A percentile compares a stretch with the other conserved stretches of the same genome.
phyloP scores from a whole-genome alignment of 2,329 filamentous ascomycete species.

The Clonostachys rhizophaga region DNA sequence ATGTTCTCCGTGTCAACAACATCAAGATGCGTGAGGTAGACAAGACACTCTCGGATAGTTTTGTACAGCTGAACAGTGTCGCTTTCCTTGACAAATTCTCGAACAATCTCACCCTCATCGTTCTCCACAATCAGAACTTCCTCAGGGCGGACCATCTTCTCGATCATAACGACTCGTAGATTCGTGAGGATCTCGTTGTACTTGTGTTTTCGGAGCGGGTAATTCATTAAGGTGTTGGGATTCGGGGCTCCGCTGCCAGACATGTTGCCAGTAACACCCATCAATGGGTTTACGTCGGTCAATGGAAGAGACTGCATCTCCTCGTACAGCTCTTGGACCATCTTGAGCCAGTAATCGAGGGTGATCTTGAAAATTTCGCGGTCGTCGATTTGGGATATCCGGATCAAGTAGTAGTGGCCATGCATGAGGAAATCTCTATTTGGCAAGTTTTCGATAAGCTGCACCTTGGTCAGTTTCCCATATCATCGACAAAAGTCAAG shows the following conservation, averaged over 20 bases:
- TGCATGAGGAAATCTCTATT: constrained; percentile 94
- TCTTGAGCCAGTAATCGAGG: constrained; percentile 97
- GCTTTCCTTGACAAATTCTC: constrained; percentile 98
- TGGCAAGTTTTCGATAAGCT: constrained; percentile 92
- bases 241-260: constrained; percentile 81
- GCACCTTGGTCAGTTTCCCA: constrained; percentile 5
- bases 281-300: constrained; percentile 84
- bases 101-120: constrained; percentile 97
- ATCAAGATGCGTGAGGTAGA: constrained; percentile 95
- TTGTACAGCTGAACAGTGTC: constrained; percentile 99
- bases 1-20: constrained; percentile 97
- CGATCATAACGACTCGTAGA: constrained; percentile 95
- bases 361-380: constrained; percentile 99
- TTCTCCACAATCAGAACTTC: constrained; percentile 99
- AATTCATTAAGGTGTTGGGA: constrained; percentile 78
- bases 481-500: constrained; percentile 3
- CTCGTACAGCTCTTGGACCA: constrained; percentile 96
- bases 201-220: constrained; percentile 95
- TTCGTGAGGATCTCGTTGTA: constrained; percentile 93
- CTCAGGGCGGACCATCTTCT: constrained; percentile 98
- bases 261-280: constrained; percentile 69
- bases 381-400: constrained; percentile 97
- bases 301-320: constrained; percentile 97
- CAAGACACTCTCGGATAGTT: constrained; percentile 93
- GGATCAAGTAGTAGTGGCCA: constrained; percentile 95